Conservation (phyloP, 257 asterid genomes). For the Cynanchum wilfordii region DNA sequence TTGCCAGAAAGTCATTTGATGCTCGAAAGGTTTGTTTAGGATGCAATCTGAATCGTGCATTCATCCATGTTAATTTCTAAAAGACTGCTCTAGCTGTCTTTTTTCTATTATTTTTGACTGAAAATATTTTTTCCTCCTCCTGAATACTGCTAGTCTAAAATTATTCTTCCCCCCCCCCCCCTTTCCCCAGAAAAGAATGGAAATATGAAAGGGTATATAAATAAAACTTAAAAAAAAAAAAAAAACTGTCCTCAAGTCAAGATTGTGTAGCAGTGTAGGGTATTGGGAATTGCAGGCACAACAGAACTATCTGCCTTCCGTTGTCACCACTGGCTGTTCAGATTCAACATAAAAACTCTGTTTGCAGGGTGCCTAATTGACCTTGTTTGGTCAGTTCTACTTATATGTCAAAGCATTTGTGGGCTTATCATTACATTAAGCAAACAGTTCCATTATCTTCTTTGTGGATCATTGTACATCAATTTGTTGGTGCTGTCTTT, state of each 20-base stretch:
- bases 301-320: not conserved
- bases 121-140: not conserved
- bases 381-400: not conserved
- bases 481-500: not conserved
- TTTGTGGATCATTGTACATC: not conserved
- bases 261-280: not conserved
- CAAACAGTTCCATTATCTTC: not conserved
- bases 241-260: not conserved
- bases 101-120: not conserved
- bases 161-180: not conserved
- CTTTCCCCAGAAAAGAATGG: not conserved
- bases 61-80: not conserved
- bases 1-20: slow-evolving; percentile 88
- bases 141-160: not conserved
- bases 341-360: not conserved
- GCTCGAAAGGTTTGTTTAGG: slow-evolving; percentile 78
- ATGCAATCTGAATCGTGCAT: not conserved
- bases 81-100: not conserved
- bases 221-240: not conserved
- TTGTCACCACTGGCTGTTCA: not conserved
- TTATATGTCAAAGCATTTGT: not conserved
- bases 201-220: not conserved
- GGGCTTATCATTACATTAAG: not conserved
- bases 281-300: not conserved
- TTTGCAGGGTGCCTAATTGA: not conserved